Percentiles rank a stretch among this genome's conserved stretches.
Evolutionary conservation across 805 yeast species (phyloP).

Genomic region (Candida mattraensis): DNA sequence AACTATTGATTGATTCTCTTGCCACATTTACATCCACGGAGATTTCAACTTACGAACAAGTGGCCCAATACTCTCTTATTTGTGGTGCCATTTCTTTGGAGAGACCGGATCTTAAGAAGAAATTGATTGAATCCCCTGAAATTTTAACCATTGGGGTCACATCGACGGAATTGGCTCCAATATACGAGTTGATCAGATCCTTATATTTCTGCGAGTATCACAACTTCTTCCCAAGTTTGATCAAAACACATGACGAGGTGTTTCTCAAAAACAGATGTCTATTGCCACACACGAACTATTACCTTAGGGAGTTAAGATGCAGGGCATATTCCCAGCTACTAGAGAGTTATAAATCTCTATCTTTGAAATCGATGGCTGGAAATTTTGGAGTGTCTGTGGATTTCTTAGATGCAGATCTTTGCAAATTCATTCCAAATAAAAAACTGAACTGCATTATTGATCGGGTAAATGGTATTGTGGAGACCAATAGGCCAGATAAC

Average conservation of each 20-base stretch:
- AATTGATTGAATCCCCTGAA: conserved; percentile 92
- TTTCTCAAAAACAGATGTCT: conserved; percentile 66
- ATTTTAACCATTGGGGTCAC: conserved; percentile 76
- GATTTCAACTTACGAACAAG: conserved; percentile 81
- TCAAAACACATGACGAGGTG: conserved; percentile 74
- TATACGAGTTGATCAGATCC: conserved; percentile 79
- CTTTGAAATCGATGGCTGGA: conserved; percentile 89
- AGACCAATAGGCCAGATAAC: conserved; percentile 94
- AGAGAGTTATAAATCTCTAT: conserved; percentile 90
- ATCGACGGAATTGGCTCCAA: conserved; percentile 71
- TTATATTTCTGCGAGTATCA: conserved; percentile 87
- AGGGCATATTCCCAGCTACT: conserved; percentile 92
- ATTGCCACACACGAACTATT: conserved; percentile 76
- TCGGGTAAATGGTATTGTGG: conserved; percentile 90
- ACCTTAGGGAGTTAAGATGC: conserved; percentile 89
- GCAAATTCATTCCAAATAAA: conserved; percentile 89
- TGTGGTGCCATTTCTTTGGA: conserved; percentile 84
- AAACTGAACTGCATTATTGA: conserved; percentile 95
- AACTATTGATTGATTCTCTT: conserved; percentile 81
- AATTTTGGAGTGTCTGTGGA: conserved; percentile 88
- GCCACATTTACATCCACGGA: conserved; percentile 96
- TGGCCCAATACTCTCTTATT: conserved; percentile 83
- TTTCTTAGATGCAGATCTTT: conserved; percentile 82
- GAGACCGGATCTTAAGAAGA: conserved; percentile 79
- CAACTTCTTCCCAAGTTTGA: conserved; percentile 70